Evolutionary conservation across 23 red algal species (phyloP).

Genomic region (Agarophyton chilense): DNA sequence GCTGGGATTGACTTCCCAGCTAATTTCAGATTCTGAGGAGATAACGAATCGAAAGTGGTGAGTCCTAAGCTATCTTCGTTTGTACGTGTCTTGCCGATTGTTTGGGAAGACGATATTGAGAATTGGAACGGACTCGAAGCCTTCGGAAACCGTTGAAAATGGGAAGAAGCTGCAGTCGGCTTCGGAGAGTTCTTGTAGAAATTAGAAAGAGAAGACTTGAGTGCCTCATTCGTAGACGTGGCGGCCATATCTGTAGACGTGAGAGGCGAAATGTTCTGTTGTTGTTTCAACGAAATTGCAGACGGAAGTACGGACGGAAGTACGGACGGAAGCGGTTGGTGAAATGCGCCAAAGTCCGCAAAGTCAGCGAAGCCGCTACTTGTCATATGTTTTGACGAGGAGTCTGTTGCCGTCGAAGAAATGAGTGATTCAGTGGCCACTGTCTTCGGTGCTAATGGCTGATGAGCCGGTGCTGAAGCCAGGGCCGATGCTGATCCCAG

Average conservation of each 20-base stretch:
- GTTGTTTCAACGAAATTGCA: background rate
- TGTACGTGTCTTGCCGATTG: background rate
- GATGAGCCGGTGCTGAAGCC: background rate
- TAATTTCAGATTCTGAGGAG: constrained; percentile 16
- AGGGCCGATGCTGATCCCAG: background rate
- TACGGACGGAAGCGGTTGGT: constrained; percentile 29
- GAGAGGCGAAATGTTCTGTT: background rate
- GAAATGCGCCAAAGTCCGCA: constrained; percentile 65
- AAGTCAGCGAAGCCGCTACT: constrained; percentile 68
- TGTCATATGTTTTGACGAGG: background rate
- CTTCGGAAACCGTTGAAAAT: background rate
- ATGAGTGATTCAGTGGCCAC: background rate
- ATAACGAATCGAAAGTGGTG: constrained; percentile 15
- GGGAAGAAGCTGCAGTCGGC: background rate
- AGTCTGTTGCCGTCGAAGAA: background rate
- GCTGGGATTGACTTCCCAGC: background rate
- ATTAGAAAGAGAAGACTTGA: constrained; percentile 13
- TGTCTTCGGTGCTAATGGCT: background rate
- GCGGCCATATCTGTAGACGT: background rate
- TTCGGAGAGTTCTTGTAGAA: constrained; percentile 25
- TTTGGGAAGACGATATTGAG: background rate
- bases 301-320: background rate
- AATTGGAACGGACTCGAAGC: background rate
- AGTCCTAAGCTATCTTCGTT: constrained; percentile 10
- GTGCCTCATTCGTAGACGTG: background rate